A percentile compares a stretch with the other conserved stretches of the same genome.
phyloP scores from a whole-genome alignment of 148 eudicot species.

The Amaranthus hypochondriacus region DNA sequence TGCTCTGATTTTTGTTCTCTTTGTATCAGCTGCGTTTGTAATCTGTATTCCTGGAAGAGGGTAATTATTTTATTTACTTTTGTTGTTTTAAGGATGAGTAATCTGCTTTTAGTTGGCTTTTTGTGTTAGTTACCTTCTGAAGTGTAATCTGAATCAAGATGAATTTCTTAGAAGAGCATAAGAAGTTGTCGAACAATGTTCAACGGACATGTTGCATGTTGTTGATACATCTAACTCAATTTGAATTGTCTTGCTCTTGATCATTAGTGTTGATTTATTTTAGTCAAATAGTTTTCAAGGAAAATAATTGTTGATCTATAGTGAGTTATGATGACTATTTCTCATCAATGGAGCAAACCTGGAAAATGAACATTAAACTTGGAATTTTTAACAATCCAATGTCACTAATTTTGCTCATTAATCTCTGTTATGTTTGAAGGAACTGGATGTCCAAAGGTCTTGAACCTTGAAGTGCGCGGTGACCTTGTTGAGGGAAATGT shows the following conservation, averaged over 20 bases:
- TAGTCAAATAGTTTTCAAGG: not conserved
- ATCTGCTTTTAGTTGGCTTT: no score
- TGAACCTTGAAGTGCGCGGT: slow-evolving; percentile 79
- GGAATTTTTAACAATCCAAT: not conserved
- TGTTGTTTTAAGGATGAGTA: not conserved
- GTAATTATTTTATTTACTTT: not conserved
- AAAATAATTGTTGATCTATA: not conserved
- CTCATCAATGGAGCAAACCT: not conserved
- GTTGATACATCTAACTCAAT: not conserved
- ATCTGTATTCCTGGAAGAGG: not conserved
- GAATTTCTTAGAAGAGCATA: not conserved
- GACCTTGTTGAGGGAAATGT: slow-evolving; percentile 84
- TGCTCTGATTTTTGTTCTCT: no score
- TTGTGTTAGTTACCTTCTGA: not conserved
- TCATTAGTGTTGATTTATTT: not conserved
- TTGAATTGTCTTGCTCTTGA: not conserved
- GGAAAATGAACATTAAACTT: slow-evolving; percentile 1
- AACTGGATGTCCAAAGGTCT: slow-evolving; percentile 89
- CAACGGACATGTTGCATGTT: not conserved
- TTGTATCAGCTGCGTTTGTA: no score
- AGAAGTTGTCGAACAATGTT: not conserved
- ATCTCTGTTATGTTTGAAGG: slow-evolving; percentile 41
- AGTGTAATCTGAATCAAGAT: not conserved
- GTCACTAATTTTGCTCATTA: slow-evolving; percentile 15
- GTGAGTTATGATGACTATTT: not conserved